Conservation (phyloP, 768 basidiomycete species). For the Calocera viscosa region DNA sequence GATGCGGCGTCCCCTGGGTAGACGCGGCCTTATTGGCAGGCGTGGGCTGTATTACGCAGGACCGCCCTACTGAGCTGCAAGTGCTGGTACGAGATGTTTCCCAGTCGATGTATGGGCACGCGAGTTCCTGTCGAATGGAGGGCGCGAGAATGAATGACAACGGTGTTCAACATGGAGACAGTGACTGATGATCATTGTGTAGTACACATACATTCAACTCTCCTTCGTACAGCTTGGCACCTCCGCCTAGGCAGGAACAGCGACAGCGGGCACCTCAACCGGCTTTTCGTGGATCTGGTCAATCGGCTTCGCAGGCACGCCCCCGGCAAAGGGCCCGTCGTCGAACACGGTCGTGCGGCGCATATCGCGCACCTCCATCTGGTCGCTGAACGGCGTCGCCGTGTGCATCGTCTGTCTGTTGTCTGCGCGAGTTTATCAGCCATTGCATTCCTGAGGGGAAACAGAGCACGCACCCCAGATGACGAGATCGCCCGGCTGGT, state of each 20-base stretch:
- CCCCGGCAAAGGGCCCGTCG: conserved; percentile 11
- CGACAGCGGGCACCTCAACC: neutral
- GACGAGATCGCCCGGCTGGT: conserved; percentile 14
- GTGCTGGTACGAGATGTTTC: too few relatives aligned
- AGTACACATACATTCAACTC: too few relatives aligned
- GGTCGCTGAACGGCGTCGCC: conserved; percentile 18
- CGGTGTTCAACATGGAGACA: too few relatives aligned
- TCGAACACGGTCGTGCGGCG: conserved; percentile 20
- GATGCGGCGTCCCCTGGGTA: too few relatives aligned
- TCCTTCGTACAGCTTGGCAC: too few relatives aligned
- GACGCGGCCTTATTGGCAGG: too few relatives aligned
- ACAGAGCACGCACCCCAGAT: conserved; percentile 11
- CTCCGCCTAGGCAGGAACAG: neutral
- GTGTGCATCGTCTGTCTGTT: conserved; percentile 17
- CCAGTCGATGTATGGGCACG: too few relatives aligned
- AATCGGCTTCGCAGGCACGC: neutral
- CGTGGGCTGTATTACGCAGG: too few relatives aligned
- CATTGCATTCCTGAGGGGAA: neutral
- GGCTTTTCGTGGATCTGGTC: neutral
- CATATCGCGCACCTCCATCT: conserved; percentile 21
- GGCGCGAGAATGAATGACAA: too few relatives aligned
- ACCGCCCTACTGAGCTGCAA: too few relatives aligned
- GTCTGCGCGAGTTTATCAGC: neutral
- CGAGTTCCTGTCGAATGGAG: too few relatives aligned
- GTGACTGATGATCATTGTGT: too few relatives aligned